These are phyloP conservation scores for Aspergillus sp. DNA, from an alignment of 2,329 filamentous ascomycete species.

Conservation along the genomic window DNA sequence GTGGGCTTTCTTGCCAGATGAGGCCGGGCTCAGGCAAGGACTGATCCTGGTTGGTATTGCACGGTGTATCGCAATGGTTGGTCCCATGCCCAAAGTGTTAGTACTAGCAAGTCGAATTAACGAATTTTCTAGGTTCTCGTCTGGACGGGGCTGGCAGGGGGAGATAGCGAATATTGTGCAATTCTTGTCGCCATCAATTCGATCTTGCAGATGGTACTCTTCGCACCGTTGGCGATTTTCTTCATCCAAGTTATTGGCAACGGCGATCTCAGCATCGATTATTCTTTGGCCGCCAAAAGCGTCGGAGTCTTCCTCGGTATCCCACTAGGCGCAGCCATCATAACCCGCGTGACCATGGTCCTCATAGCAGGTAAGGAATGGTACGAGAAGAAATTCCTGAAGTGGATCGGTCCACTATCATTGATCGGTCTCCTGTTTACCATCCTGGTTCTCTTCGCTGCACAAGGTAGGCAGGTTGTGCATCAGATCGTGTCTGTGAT, in stretches of 20 bases:
- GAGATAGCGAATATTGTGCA: constrained; percentile 77
- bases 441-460: constrained; percentile 79
- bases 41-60: constrained; percentile 79
- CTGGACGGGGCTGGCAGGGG: constrained; percentile 73
- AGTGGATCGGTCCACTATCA: constrained; percentile 65
- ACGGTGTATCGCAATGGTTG: constrained; percentile 82
- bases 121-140: constrained; percentile 51
- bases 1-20: constrained; percentile 51
- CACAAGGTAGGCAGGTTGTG: constrained; percentile 71
- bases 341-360: constrained; percentile 64
- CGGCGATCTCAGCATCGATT: constrained; percentile 45
- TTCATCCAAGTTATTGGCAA: constrained; percentile 67
- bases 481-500: constrained; percentile 80
- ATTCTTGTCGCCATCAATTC: constrained; percentile 74
- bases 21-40: constrained; percentile 52
- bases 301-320: constrained; percentile 84
- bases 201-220: constrained; percentile 68
- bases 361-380: constrained; percentile 50
- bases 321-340: constrained; percentile 71
- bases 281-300: constrained; percentile 67
- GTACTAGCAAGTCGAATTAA: too few species aligned
- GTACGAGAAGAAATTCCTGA: constrained; percentile 69
- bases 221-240: constrained; percentile 63
- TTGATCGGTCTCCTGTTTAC: constrained; percentile 82
- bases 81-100: constrained; percentile 7